phyloP scores from a whole-genome alignment of 2,329 filamentous ascomycete species.

The Diplocarpon rosae region DNA sequence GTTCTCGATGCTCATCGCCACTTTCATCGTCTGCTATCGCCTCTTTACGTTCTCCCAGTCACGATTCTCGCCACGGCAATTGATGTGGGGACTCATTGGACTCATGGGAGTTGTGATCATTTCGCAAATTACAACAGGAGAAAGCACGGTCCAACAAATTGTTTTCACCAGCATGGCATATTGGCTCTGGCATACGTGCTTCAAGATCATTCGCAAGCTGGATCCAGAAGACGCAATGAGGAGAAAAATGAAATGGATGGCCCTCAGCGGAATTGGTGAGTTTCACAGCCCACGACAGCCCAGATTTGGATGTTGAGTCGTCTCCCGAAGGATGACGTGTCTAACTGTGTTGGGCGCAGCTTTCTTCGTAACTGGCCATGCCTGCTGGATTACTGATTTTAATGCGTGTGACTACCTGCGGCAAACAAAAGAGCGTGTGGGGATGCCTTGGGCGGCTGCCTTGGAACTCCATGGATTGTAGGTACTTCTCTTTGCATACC shows the following conservation, averaged over 20 bases:
- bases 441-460: constrained; percentile 7
- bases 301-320: too few species aligned
- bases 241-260: constrained; percentile 6
- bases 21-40: constrained; percentile 6
- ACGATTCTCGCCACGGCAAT: not conserved
- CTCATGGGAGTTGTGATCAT: not conserved
- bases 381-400: constrained; percentile 5
- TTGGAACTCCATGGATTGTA: constrained; percentile 7
- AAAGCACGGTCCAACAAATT: constrained; percentile 6
- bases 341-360: not conserved
- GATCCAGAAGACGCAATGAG: not conserved
- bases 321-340: not conserved
- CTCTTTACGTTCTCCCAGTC: constrained; percentile 5
- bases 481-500: not conserved
- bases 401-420: constrained; percentile 2
- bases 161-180: constrained; percentile 6
- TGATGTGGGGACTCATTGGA: not conserved
- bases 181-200: constrained; percentile 8
- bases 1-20: constrained; percentile 7
- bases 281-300: not conserved
- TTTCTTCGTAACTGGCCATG: constrained; percentile 6
- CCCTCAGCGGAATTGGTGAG: constrained; percentile 5
- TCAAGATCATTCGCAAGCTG: constrained; percentile 2
- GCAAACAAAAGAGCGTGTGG: not conserved
- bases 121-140: not conserved